A percentile compares a stretch with the other conserved stretches of the same genome.
Conservation (phyloP, 805 yeast genomes). For the Zygosaccharomyces bailii region DNA sequence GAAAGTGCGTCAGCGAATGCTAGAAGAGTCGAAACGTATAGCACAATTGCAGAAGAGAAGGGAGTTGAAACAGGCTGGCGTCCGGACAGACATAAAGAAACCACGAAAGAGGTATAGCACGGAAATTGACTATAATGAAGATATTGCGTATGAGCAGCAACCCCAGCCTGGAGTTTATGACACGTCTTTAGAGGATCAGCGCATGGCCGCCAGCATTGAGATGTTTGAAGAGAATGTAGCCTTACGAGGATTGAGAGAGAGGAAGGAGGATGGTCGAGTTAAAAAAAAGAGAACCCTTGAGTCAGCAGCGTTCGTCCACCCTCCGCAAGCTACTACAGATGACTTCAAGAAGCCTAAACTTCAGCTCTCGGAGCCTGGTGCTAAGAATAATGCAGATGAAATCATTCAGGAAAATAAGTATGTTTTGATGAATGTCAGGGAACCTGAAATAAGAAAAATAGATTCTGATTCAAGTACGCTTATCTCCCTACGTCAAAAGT, state of each 20-base stretch:
- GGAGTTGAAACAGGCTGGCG: constrained; percentile 78
- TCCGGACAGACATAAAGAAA: constrained; percentile 47
- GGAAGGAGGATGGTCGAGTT: constrained; percentile 19
- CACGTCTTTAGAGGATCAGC: constrained; percentile 52
- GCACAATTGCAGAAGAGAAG: constrained; percentile 76
- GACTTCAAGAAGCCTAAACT: constrained; percentile 30
- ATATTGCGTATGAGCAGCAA: constrained; percentile 70
- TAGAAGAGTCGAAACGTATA: constrained; percentile 72
- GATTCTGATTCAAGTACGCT: constrained; percentile 13
- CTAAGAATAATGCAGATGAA: constrained; percentile 8
- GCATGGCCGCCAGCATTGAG: constrained; percentile 38
- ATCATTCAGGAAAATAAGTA: constrained; percentile 9
- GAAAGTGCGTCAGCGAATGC: constrained; percentile 77
- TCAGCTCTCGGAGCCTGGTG: constrained; percentile 38
- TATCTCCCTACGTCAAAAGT: constrained; percentile 4
- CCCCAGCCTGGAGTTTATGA: constrained; percentile 71
- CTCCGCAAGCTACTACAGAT: constrained; percentile 16
- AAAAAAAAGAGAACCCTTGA: constrained; percentile 1
- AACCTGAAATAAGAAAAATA: neutral
- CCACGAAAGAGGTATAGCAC: constrained; percentile 52
- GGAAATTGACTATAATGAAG: constrained; percentile 78
- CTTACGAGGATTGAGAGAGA: constrained; percentile 43
- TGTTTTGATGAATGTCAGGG: neutral
- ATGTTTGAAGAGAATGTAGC: constrained; percentile 46
- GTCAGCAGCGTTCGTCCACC: neutral